Conservation (phyloP, 768 basidiomycete genomes). For the Termitomyces sp. region DNA sequence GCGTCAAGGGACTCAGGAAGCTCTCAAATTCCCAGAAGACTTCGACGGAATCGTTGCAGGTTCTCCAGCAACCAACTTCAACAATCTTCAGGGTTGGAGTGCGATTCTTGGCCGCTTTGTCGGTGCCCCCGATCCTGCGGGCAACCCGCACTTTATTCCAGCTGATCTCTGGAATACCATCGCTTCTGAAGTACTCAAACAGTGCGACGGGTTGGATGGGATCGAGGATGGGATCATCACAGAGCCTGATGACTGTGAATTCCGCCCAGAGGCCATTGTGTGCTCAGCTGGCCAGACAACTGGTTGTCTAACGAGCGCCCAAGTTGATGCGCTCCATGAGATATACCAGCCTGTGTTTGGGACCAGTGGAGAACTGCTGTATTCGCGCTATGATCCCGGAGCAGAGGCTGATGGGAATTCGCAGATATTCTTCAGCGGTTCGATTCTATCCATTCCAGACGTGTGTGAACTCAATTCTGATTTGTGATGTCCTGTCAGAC, state of each 20-base stretch:
- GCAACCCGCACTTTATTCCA: slow-evolving; percentile 1
- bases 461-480: neutral
- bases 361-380: neutral
- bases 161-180: slow-evolving; percentile 3
- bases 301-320: slow-evolving; percentile 1
- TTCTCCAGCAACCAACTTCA: neutral
- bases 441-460: neutral
- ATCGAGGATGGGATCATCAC: slow-evolving; percentile 12
- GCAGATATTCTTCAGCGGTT: neutral
- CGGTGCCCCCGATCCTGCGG: neutral
- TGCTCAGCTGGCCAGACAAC: neutral
- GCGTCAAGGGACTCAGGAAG: slow-evolving; percentile 11
- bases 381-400: slow-evolving; percentile 11
- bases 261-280: slow-evolving; percentile 5
- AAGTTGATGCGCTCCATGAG: slow-evolving; percentile 4
- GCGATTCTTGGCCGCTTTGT: neutral
- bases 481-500: neutral
- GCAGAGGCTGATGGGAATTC: slow-evolving; percentile 6
- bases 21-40: slow-evolving; percentile 11
- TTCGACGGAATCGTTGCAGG: slow-evolving; percentile 1
- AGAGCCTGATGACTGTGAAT: slow-evolving; percentile 10
- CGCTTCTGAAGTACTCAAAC: slow-evolving; percentile 5
- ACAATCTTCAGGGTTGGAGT: slow-evolving; percentile 1
- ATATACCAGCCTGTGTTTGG: slow-evolving; percentile 9
- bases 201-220: slow-evolving; percentile 12